Percentiles rank a stretch among this genome's conserved stretches.
Conservation (phyloP, 768 basidiomycete species). For the Coprinopsis strossmayeri region DNA sequence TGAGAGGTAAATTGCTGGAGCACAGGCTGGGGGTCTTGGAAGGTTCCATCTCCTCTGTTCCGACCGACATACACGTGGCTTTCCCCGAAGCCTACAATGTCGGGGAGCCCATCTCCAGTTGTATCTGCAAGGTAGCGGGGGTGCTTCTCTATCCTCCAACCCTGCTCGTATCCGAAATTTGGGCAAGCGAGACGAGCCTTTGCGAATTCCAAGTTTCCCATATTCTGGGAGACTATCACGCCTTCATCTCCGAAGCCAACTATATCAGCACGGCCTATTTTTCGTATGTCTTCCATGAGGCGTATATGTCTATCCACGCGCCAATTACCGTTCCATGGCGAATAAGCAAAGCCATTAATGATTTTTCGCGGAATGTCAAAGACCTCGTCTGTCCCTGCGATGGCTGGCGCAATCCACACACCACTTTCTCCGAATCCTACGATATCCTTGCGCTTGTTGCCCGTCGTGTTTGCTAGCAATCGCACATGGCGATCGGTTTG, state of each 20-base stretch:
- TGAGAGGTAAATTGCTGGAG: neutral
- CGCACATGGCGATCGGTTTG: neutral
- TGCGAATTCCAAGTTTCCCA: neutral
- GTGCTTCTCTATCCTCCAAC: neutral
- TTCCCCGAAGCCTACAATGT: conserved; percentile 6
- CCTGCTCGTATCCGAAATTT: conserved; percentile 1
- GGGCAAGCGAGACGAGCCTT: neutral
- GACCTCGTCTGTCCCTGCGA: no score
- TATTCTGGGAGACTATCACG: neutral
- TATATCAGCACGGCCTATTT: neutral
- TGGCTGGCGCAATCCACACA: neutral
- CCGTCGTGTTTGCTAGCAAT: conserved; percentile 1
- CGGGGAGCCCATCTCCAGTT: neutral
- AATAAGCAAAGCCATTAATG: neutral
- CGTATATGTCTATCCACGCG: neutral
- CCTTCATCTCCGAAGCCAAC: conserved; percentile 4
- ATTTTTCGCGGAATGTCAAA: neutral
- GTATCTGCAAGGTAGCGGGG: conserved; percentile 3
- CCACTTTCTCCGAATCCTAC: conserved; percentile 1
- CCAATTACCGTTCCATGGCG: neutral
- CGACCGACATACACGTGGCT: neutral
- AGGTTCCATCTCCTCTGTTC: conserved; percentile 1
- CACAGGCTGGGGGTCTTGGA: neutral
- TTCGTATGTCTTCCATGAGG: neutral
- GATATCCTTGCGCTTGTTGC: neutral